Percentiles rank a stretch among this genome's conserved stretches.
phyloP scores from a whole-genome alignment of 257 asterid species.

The Solanum sejunctum region DNA sequence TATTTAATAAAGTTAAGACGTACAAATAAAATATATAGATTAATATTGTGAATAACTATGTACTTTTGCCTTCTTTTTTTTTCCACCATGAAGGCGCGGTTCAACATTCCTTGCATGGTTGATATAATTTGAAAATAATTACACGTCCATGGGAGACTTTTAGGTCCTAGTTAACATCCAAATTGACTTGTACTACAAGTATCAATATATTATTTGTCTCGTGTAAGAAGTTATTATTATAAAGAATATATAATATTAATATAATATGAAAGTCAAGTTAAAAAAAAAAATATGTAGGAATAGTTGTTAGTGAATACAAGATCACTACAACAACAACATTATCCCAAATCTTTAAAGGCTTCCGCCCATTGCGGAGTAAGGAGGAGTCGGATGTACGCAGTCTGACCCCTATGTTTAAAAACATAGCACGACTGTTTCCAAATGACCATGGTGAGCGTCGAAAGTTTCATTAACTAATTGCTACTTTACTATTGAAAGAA shows the following conservation, averaged over 20 bases:
- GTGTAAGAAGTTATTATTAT: neutral
- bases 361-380: too few species aligned
- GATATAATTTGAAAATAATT: neutral
- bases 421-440: too few species aligned
- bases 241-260: neutral
- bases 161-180: neutral
- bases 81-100: neutral
- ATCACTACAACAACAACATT: too few species aligned
- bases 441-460: too few species aligned
- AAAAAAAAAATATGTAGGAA: neutral
- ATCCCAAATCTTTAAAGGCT: too few species aligned
- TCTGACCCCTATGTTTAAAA: too few species aligned
- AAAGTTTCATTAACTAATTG: too few species aligned
- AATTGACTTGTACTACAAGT: neutral
- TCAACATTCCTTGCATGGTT: neutral
- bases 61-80: accelerated
- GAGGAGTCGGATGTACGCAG: too few species aligned
- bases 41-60: neutral
- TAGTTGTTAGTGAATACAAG: neutral
- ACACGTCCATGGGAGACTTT: neutral
- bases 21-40: neutral
- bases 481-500: too few species aligned
- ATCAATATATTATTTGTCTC: neutral
- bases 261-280: neutral
- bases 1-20: neutral